Conservation (phyloP, 306 rosid genomes). For the Clitoria ternatea region DNA sequence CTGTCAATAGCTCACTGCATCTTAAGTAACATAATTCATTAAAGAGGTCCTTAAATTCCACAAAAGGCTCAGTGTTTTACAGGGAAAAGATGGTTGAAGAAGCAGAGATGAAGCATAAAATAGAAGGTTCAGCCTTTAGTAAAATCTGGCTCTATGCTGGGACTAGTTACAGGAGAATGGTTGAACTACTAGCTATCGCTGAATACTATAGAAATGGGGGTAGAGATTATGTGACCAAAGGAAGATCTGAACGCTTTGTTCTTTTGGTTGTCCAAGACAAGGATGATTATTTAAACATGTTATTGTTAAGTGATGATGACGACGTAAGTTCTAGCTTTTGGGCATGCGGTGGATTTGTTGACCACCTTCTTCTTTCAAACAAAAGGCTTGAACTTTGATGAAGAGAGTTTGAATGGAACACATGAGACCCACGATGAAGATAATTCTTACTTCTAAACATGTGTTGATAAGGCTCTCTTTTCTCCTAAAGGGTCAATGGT, state of each 20-base stretch:
- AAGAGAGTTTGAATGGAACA: background rate
- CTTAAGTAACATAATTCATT: too few species aligned
- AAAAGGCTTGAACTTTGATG: background rate
- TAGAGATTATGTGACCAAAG: slow-evolving; percentile 3
- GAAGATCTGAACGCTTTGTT: slow-evolving; percentile 38
- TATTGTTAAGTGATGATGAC: background rate
- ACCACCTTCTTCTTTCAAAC: slow-evolving; percentile 33
- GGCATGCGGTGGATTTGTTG: too few species aligned
- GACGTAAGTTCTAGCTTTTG: too few species aligned
- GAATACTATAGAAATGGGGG: slow-evolving; percentile 27
- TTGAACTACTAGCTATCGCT: slow-evolving; percentile 63
- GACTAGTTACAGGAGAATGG: slow-evolving; percentile 50
- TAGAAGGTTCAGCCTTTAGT: slow-evolving; percentile 22
- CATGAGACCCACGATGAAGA: background rate
- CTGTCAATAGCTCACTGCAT: too few species aligned
- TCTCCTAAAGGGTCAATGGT: too few species aligned
- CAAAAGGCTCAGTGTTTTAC: slow-evolving; percentile 32
- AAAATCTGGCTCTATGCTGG: slow-evolving; percentile 38
- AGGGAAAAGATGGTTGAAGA: slow-evolving; percentile 53
- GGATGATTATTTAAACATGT: too few species aligned
- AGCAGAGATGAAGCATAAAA: slow-evolving; percentile 42
- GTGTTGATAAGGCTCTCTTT: background rate
- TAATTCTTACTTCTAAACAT: background rate
- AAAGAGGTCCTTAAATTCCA: too few species aligned
- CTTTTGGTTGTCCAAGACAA: too few species aligned